Base-by-base conservation (phyloP, 352 stramenopile species). In the Thalassiosira ordinaria region DNA sequence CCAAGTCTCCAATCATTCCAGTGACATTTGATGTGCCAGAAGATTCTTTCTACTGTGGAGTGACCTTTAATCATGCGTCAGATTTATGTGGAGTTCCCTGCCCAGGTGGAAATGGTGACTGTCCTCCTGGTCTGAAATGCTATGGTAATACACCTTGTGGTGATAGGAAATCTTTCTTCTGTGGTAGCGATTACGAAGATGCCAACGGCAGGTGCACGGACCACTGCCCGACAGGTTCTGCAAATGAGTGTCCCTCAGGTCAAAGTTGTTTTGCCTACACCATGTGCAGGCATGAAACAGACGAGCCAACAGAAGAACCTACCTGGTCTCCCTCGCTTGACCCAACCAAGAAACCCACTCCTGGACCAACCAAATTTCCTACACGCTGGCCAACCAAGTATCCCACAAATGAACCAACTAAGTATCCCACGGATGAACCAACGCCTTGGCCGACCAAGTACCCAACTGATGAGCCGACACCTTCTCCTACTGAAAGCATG, bases 191-290 rank as follows among this genome's bases (percentile, higher is more conserved):
- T 29, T 84, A 76, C 57, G 55, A 66, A 31, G 68, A 79, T 55
- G 76, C 76, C 8, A 80, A 76, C 35, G 18, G 16, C 14, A 72
- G 69, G 5, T 84, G 70, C 14, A 79, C 72, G 20, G 73, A 26
- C 20, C 78, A 64, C 6, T 86, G 78, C 41, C 47, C 56, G 26
- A 56, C n/a, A 41, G 72, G 72, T n/a, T 78, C 70, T 29, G 78
- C 70, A 11, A 53, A 80, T 47, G 78, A 81, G 70, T 85, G 78
- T 29, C 65, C 71, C 13, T 60, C 33, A 57, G 70, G 71, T n/a
- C 31, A 80, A 24, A 81, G 70, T 77, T 85, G 78, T 56, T 85
- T 85, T 59, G 78, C 78, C 0, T 85, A 80, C 46, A 85, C 78
- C 22, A 64, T 67, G 70, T 85, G 78, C 55, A 85, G 62, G 29